Base-by-base conservation (phyloP, 208 protist species). In the Leishmania turanica region DNA sequence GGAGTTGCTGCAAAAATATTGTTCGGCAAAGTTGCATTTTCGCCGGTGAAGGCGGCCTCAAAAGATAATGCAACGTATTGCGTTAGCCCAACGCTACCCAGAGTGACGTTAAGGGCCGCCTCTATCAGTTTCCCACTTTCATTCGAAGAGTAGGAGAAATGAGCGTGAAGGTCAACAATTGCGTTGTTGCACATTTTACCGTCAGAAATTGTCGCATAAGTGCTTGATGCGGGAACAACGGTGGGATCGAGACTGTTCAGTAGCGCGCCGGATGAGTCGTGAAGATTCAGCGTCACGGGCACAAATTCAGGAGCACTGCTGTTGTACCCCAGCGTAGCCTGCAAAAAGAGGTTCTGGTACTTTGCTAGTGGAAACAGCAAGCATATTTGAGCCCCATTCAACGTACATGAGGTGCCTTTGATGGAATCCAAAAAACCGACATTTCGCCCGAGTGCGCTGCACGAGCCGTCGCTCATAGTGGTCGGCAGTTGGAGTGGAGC, bases 341-440 rank as follows among this genome's bases (percentile, higher is more conserved):
- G 78, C 11, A 95, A 56, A 81, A 93, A 95, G 7, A 96, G 81
- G 78, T 91, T 92, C 42, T 56, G 80, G 71, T 89, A 93, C 34
- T 75, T 78, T 64, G 47, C 51, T 13, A 89, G 72, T 58, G 91
- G 80, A 82, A 93, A 94, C 15, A 34, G 2, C 1, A 24, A 49
- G 64, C 93, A 95, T 47, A 92, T 84, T 77, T 90, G 81, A 24
- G 69, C 69, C 2, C 90, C 90, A 51, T 79, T 88, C 8, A 95
- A 49, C 65, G 82, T 78, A 74, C 93, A 96, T 37, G 85, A 80
- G 24, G 81, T 87, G 19, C 86, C 80, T 73, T 90, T 74, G 47
- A 95, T 76, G 31, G 91, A 75, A 77, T 89, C 86, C 70, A 96
- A 84, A 88, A 92, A 96, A 9, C 66, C 77, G 34, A 95, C 72